These are phyloP conservation scores for Boletus sp. DNA, from an alignment of 768 basidiomycete genomes.

Conservation along the genomic window DNA sequence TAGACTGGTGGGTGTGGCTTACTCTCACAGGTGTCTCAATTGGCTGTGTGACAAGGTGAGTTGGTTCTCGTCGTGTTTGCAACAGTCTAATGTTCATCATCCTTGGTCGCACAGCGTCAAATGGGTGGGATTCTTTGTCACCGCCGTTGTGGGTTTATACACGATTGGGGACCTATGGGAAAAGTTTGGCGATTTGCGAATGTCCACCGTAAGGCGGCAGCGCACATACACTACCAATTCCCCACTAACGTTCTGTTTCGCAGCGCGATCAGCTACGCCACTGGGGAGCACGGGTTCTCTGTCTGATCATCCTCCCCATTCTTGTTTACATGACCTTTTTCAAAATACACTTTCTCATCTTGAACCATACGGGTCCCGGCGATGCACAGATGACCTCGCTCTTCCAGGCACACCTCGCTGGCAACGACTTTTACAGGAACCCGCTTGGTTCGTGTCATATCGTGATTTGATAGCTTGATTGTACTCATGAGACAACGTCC, in stretches of 20 bases:
- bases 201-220: constrained; percentile 70
- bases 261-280: constrained; percentile 87
- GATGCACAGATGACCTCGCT: constrained; percentile 98
- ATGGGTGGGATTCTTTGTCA: constrained; percentile 94
- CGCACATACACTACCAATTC: background rate
- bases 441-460: constrained; percentile 63
- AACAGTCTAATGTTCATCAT: background rate
- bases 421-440: constrained; percentile 90
- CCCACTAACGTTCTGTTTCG: constrained; percentile 2
- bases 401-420: constrained; percentile 93
- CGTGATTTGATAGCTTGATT: background rate
- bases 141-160: constrained; percentile 90
- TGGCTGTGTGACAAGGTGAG: constrained; percentile 88
- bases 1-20: constrained; percentile 98
- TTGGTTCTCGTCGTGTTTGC: background rate
- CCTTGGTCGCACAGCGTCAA: constrained; percentile 63
- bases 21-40: constrained; percentile 91
- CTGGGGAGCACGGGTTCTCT: constrained; percentile 82
- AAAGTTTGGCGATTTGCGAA: constrained; percentile 93
- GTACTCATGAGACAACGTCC: background rate
- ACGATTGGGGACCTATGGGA: constrained; percentile 98
- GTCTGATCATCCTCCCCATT: constrained; percentile 86
- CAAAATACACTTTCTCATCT: constrained; percentile 93
- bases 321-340: constrained; percentile 92
- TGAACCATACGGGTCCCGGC: constrained; percentile 93